Evolutionary conservation across 2,329 filamentous ascomycete genomes (phyloP).

Genomic region (Epichloe brachyelytri): DNA sequence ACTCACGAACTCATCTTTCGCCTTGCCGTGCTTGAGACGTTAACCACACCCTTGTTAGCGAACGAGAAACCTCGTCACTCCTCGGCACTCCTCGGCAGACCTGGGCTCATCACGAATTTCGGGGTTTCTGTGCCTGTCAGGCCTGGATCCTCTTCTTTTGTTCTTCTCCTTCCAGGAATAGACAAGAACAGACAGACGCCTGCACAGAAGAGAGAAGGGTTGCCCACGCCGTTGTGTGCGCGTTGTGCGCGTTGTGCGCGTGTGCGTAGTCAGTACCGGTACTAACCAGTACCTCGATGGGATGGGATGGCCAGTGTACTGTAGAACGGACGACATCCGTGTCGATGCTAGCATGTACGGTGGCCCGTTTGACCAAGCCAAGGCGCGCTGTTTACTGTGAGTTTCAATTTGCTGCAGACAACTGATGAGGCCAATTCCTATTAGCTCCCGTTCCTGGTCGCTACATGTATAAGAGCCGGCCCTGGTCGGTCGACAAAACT

Average conservation of each 20-base stretch:
- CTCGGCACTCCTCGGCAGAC: not conserved
- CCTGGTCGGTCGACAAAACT: constrained; percentile 16
- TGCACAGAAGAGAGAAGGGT: constrained; percentile 19
- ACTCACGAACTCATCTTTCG: not conserved
- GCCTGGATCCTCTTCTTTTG: not conserved
- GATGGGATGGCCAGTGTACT: not conserved
- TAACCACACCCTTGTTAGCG: not conserved
- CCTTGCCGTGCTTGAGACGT: constrained; percentile 2
- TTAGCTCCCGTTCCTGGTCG: constrained; percentile 25
- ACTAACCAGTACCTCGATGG: no score
- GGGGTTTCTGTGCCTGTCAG: not conserved
- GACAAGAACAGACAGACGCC: constrained; percentile 19
- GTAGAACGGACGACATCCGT: not conserved
- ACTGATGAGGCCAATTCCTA: constrained; percentile 9
- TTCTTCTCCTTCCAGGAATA: constrained; percentile 34
- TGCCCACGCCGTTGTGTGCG: not conserved
- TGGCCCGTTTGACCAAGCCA: constrained; percentile 1
- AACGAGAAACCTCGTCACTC: not conserved
- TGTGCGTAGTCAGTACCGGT: not conserved
- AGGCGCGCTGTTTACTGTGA: constrained; percentile 1
- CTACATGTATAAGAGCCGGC: constrained; percentile 15
- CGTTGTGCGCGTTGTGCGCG: not conserved
- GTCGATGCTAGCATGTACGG: constrained; percentile 7
- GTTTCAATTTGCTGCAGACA: constrained; percentile 5
- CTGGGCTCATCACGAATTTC: not conserved